Conservation (phyloP, 1,139 yeast species). For the Yamadazyma diddensiae region DNA sequence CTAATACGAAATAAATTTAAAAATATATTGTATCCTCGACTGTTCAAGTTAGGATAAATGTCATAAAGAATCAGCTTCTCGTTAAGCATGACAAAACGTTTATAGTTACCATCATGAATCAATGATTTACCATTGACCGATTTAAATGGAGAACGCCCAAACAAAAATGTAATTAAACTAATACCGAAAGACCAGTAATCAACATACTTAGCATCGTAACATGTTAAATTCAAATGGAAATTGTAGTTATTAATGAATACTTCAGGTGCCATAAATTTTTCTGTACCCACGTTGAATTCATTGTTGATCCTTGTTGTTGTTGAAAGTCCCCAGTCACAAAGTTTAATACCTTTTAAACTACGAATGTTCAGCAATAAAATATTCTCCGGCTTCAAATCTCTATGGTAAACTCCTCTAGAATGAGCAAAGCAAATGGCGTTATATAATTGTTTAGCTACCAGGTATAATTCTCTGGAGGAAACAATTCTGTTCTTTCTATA, state of each 20-base stretch:
- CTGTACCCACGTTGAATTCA: slow-evolving; percentile 55
- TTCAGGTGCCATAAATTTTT: slow-evolving; percentile 60
- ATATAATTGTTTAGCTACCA: slow-evolving; percentile 35
- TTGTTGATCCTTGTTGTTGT: slow-evolving; percentile 32
- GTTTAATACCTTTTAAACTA: slow-evolving; percentile 26
- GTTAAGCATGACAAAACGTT: slow-evolving; percentile 34
- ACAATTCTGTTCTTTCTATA: slow-evolving; percentile 23
- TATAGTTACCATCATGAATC: slow-evolving; percentile 34
- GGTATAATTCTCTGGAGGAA: slow-evolving; percentile 20
- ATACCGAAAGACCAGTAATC: slow-evolving; percentile 45
- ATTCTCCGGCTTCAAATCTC: slow-evolving; percentile 57
- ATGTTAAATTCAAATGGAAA: slow-evolving; percentile 17
- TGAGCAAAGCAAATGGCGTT: slow-evolving; percentile 43
- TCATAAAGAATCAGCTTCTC: slow-evolving; percentile 37
- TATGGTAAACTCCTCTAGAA: slow-evolving; percentile 43
- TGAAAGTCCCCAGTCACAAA: slow-evolving; percentile 59
- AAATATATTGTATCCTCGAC: slow-evolving; percentile 32
- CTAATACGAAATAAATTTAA: slow-evolving; percentile 33
- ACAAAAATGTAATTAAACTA: slow-evolving; percentile 44
- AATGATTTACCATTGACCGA: slow-evolving; percentile 18
- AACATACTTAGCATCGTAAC: slow-evolving; percentile 34
- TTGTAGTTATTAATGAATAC: slow-evolving; percentile 22
- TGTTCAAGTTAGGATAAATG: slow-evolving; percentile 41
- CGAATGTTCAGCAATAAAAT: slow-evolving; percentile 23
- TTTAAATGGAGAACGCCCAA: slow-evolving; percentile 47